Evolutionary conservation across 2,329 filamentous ascomycete genomes (phyloP), one percentile per base, ranked within the genome.

Genomic region (Didymella glomerata): DNA sequence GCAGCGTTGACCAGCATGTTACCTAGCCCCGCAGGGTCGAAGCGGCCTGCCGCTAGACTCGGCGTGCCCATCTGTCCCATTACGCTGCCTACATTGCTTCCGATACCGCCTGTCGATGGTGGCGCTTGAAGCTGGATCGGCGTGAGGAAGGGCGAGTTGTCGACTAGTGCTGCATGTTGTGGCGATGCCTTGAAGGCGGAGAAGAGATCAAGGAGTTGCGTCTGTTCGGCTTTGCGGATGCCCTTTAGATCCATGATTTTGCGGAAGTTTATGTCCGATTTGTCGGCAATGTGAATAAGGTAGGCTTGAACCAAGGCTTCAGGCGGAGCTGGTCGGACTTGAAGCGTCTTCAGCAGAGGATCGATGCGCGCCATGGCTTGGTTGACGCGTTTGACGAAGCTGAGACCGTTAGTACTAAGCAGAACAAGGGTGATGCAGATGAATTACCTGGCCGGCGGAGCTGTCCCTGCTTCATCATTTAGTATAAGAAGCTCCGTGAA

Each of bases 221-320:
- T 80, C 71, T 97, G 91, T 61, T 99, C 95, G 61, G 86, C 83
- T 73, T 93, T 94, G 62, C 81, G 81, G 60, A 99, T 90, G 46
- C 95, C 95, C 78, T 99, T 99, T 63, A 99, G 85, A 49, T 99
- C 95, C 45, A 99, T 87, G 60, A 99, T 90, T 80, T 97, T 98
- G 74, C 89, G 89, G 85, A 99, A 99, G 79, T 99, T 99, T 70
- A 87, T 86, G 75, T 98, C 95, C 64, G 90, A 96, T 55, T 91
- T 89, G 81, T 99, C 95, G 66, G 88, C 93, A 65, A 99, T 95
- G 79, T 98, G 95, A 77, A 98, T 96, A 32, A 99, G 88, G 76
- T 99, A 99, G 32, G 95, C 95, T 80, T 98, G 94, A 0, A 99
- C 93, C 3, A 99, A 86, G 2, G 92, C 94, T 81, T 99, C 95